Evolutionary conservation across 2,329 filamentous ascomycete species (phyloP).

Genomic region (Talaromyces sp.): DNA sequence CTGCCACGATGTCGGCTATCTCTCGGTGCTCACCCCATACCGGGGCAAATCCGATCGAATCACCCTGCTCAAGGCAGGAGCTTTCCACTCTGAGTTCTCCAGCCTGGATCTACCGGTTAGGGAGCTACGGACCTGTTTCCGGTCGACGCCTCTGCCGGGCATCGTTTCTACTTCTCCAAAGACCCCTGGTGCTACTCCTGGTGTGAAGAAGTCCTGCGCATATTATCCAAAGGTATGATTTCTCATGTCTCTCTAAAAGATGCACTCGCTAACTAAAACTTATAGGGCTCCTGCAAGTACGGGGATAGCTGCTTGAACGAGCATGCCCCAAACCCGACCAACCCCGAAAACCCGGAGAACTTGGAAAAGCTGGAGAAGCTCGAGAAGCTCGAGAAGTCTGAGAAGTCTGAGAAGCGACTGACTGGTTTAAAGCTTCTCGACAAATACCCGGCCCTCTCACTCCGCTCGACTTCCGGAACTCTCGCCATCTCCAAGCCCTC

Average conservation of each 20-base stretch:
- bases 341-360: not conserved
- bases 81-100: constrained; percentile 51
- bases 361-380: too few relatives aligned
- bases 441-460: constrained; percentile 12
- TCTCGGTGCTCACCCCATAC: constrained; percentile 53
- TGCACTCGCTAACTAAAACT: constrained; percentile 3
- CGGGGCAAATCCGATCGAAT: constrained; percentile 47
- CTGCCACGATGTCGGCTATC: constrained; percentile 58
- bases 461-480: constrained; percentile 9
- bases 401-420: not conserved
- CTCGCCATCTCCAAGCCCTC: constrained; percentile 14
- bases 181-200: constrained; percentile 7
- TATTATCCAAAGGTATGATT: constrained; percentile 29
- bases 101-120: constrained; percentile 49
- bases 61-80: constrained; percentile 51
- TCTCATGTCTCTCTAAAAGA: not conserved
- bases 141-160: constrained; percentile 33
- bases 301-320: constrained; percentile 27
- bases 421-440: not conserved
- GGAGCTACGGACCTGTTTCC: constrained; percentile 52
- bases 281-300: constrained; percentile 29
- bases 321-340: constrained; percentile 16
- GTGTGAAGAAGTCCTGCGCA: constrained; percentile 21
- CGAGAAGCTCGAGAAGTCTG: not conserved
- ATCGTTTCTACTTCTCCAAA: not conserved